Percentiles rank a stretch among this genome's conserved stretches.
These are phyloP conservation scores for Plectosphaerella plurivora DNA, from an alignment of 2,329 filamentous ascomycete species.

Conservation along the genomic window DNA sequence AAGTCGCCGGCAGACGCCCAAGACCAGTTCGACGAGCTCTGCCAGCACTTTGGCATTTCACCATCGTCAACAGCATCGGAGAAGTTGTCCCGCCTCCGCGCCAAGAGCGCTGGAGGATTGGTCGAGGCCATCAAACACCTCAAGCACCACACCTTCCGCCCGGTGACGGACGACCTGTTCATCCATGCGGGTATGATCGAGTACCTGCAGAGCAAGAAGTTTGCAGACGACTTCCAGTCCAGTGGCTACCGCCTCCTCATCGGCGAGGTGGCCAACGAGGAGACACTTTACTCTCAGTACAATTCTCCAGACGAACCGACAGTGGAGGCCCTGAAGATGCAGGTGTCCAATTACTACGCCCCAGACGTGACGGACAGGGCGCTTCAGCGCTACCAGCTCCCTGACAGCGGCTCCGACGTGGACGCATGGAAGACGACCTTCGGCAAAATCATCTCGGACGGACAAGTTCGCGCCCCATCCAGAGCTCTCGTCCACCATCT, in stretches of 20 bases:
- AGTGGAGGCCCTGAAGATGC: constrained; percentile 26
- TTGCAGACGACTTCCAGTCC: constrained; percentile 29
- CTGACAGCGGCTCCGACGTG: constrained; percentile 17
- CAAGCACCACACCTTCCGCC: constrained; percentile 40
- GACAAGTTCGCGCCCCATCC: constrained; percentile 31
- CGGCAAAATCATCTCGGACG: constrained; percentile 33
- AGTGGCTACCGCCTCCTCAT: constrained; percentile 31
- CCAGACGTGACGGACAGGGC: constrained; percentile 28
- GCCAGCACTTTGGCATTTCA: constrained; percentile 25
- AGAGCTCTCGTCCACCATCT: constrained; percentile 26
- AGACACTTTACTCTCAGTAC: constrained; percentile 36
- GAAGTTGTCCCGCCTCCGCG: constrained; percentile 27
- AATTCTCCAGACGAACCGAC: constrained; percentile 27
- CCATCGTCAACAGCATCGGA: constrained; percentile 12
- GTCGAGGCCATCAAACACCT: constrained; percentile 29
- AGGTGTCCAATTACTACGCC: constrained; percentile 38
- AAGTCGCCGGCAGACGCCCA: constrained; percentile 30
- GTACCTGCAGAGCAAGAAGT: constrained; percentile 28
- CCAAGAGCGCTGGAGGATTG: constrained; percentile 24
- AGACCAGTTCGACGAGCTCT: constrained; percentile 37
- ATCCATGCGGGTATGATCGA: constrained; percentile 30
- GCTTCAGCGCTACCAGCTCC: constrained; percentile 28
- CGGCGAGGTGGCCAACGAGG: constrained; percentile 38
- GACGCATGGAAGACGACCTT: constrained; percentile 32
- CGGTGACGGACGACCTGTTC: constrained; percentile 36